Evolutionary conservation across 805 yeast species (phyloP), one percentile per base, ranked within the genome.

Genomic region (Kuraishia cidri): DNA sequence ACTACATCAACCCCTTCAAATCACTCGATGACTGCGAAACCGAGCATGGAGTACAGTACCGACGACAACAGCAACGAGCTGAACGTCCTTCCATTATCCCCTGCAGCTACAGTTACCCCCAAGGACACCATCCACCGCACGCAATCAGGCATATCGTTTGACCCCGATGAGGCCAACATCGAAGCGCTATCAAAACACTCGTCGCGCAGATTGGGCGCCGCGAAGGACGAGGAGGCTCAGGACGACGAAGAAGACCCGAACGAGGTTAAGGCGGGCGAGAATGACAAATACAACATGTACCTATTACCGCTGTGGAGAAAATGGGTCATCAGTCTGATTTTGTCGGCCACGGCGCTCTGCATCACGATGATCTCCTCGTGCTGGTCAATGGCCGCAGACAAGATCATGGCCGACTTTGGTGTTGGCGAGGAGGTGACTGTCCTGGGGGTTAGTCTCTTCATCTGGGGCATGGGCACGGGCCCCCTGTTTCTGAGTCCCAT

Each of bases 341-440:
- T 78, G 7, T 75, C 84, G 1, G 9, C 60, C 6, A 60, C 77
- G 5, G 70, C 84, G 28, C 62, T 79, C 36, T 66, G 74, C 34
- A 73, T 79, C 26, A 79, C 88, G 0, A 65, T 79, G 53, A 71
- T 81, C 5, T 79, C 88, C 0, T 80, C 87, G 0, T 64, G 72
- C 30, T 82, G 79, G 66, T 67, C 84, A 3, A 64, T 77, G 40
- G 81, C 76, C 11, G 62, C 78, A 3, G 66, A 63, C 1, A 68
- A 73, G 24, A 62, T 78, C 18, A 53, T 54, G 49, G 51, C 42
- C 3, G 52, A 59, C 22, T 77, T 76, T 44, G 54, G 59, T 19
- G 66, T 75, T 2, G 68, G 79, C 1, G 58, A 64, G 34, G 87
- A 79, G 38, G 67, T 79, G n/a, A 66, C 69, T 28, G 66, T 81